These are phyloP conservation scores for Rosa rugosa DNA, from an alignment of 306 rosid genomes.

Conservation along the genomic window DNA sequence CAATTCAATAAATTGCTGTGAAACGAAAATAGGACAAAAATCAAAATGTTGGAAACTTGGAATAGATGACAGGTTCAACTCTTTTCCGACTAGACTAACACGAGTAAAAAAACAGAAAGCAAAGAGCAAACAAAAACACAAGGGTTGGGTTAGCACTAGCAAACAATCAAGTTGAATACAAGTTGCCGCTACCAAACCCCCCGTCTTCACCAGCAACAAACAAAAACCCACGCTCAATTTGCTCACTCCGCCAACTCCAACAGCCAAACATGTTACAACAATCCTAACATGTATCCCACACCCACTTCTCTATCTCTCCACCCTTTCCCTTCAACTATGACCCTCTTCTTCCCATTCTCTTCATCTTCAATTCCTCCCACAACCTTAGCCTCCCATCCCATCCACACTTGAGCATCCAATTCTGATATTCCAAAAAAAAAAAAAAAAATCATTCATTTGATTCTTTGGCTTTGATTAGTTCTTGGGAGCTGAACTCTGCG, in stretches of 20 bases:
- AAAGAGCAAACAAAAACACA: too few relatives aligned
- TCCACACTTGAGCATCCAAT: background rate
- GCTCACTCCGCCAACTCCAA: background rate
- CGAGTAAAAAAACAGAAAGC: too few relatives aligned
- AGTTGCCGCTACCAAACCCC: too few relatives aligned
- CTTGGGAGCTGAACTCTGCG: slow-evolving; percentile 13
- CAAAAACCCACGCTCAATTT: too few relatives aligned
- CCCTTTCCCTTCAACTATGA: slow-evolving; percentile 6
- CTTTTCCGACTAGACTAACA: too few relatives aligned
- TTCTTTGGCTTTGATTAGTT: slow-evolving; percentile 5
- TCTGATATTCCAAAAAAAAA: background rate
- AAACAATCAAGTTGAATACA: too few relatives aligned
- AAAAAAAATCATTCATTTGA: background rate
- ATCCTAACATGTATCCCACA: background rate
- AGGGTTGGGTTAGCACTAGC: too few relatives aligned
- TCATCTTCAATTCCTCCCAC: background rate
- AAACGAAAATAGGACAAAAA: too few relatives aligned
- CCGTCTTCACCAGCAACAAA: too few relatives aligned
- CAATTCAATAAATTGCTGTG: too few relatives aligned
- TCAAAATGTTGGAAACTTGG: too few relatives aligned
- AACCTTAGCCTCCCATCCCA: background rate
- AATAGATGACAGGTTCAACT: too few relatives aligned
- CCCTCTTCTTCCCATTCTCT: background rate
- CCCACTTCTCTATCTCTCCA: background rate
- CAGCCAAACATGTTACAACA: slow-evolving; percentile 8